Percentiles rank a stretch among this genome's conserved stretches.
phyloP scores from a whole-genome alignment of 2,329 filamentous ascomycete genomes.

The Aulographum hederae region DNA sequence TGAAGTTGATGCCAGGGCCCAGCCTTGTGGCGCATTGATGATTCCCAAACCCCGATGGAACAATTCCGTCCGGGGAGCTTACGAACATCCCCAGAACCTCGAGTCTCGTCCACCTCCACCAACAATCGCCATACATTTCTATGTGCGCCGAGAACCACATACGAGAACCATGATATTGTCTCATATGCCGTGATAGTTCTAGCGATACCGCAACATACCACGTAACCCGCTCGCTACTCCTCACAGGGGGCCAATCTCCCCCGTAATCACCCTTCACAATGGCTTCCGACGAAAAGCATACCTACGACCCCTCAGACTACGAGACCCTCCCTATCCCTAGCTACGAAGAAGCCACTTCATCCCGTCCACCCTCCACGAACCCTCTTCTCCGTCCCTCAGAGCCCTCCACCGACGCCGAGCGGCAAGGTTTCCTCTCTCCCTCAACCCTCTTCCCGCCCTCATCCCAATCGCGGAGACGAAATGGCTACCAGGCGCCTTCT shows the following conservation, averaged over 20 bases:
- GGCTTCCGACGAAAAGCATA: slow-evolving; percentile 21
- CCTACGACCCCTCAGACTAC: slow-evolving; percentile 15
- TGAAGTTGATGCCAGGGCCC: too few species aligned
- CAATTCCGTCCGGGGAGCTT: too few species aligned
- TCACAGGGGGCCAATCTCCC: neutral
- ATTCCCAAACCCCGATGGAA: too few species aligned
- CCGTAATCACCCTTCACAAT: slow-evolving; percentile 8
- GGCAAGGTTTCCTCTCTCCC: slow-evolving; percentile 53
- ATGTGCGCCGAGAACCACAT: too few species aligned
- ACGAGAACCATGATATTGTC: too few species aligned
- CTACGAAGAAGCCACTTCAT: slow-evolving; percentile 64
- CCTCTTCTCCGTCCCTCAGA: slow-evolving; percentile 36
- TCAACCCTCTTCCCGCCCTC: slow-evolving; percentile 13
- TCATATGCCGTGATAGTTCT: too few species aligned
- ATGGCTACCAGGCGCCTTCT: slow-evolving; percentile 56
- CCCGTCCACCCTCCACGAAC: slow-evolving; percentile 30
- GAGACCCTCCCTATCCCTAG: slow-evolving; percentile 56
- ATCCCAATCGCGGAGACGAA: slow-evolving; percentile 13
- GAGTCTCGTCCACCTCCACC: too few species aligned
- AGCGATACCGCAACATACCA: too few species aligned
- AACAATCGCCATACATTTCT: too few species aligned
- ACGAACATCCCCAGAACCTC: too few species aligned
- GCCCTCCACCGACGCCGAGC: slow-evolving; percentile 52
- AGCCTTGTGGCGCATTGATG: too few species aligned
- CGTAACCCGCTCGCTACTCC: too few species aligned